Base-by-base conservation (phyloP, 2,329 filamentous ascomycete species). In the Emmonsiellopsis sp. region DNA sequence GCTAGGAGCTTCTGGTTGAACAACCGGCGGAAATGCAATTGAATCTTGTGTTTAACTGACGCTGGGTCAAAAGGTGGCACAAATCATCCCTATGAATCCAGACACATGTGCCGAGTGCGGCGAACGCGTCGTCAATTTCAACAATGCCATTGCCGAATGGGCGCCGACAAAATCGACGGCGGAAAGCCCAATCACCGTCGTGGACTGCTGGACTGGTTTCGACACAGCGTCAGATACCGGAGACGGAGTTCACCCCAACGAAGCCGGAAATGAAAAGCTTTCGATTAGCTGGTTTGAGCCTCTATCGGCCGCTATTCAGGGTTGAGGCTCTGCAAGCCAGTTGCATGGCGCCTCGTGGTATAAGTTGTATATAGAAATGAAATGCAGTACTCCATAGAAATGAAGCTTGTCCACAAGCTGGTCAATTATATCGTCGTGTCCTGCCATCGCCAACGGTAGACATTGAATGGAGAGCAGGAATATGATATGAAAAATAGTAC, bases 81-180 rank as follows among this genome's bases (percentile, higher is more conserved):
- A 67, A 52, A 70, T 69, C 50, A 59, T 69, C 7, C 67, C 67
- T 5, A 65, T 69, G 62, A 60, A 59, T 26, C 65, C 65, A 5
- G 43, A 58, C 7, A 61, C 59, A 50, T 68, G 66, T 52, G 40
- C 56, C 1, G 46, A 60, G 9, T 69, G 66, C 50, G 59, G 55
- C 57, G 31, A 65, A 62, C 32, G 58, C 44, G 32, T 56, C 57
- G 2, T 55, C 57, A 43, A 65, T 69, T 47, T 70, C 60, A 51
- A 62, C 59, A 58, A 76, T 73, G 60, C 74, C 66, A 59, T 73
- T 68, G 32, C 65, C 59, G 56, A 75, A 76, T 51, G 50, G 50
- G 50, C 40, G 20, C 50, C 50, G 20, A 51, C 10, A 5, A 42
- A 35, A 40, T 65, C 68, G 7, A 66, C 7, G 2, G 31, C 26